Evolutionary conservation across 768 basidiomycete species (phyloP), one percentile per base, ranked within the genome.

Genomic region (Floccularia luteovirens): DNA sequence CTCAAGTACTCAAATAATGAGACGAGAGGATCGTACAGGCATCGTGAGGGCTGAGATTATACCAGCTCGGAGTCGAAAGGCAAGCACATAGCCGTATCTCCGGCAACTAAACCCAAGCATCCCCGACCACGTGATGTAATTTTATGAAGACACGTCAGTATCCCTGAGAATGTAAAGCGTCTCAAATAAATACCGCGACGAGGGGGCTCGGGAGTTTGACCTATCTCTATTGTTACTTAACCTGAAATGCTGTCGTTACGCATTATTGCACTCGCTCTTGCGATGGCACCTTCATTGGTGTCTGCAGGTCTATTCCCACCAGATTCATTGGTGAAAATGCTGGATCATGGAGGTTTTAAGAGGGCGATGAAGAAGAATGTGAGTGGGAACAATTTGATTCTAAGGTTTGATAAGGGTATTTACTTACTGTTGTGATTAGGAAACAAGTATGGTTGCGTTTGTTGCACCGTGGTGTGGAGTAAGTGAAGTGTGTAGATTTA

Each of bases 391-490:
- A 21, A 11, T 6, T 16, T 27, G 35, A 24, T 43, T 39, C 17
- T 27, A 22, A 17, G 12, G 6, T 5, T 14, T 37, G 39, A 13
- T 13, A 31, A 42, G 25, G 17, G n/a, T 16, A 6, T 5, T 32
- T 38, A 1, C 39, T 24, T 3, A 35, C 41, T 12, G 31, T 24
- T 27, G 16, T 16, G 17, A 34, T 5, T 8, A 90, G 88, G 66
- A 74, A 61, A 84, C 88, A 23, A 76, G 70, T 45, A 59, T 92
- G 53, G 82, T 94, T 13, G 92, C 90, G 1, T 96, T 93, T 54
- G 84, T 92, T 10, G 92, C 92, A n/a, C 87, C 90, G 3, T 94
- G 91, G 92, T 91, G 87, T 53, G 87, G 85, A 48, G 85, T 88
- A 58, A 56, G 83, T 64, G 8, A 24, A 3, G 12, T 16, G 19